These are phyloP conservation scores for Cryomyces minteri DNA, from an alignment of 495 filamentous ascomycete species.

Conservation along the genomic window DNA sequence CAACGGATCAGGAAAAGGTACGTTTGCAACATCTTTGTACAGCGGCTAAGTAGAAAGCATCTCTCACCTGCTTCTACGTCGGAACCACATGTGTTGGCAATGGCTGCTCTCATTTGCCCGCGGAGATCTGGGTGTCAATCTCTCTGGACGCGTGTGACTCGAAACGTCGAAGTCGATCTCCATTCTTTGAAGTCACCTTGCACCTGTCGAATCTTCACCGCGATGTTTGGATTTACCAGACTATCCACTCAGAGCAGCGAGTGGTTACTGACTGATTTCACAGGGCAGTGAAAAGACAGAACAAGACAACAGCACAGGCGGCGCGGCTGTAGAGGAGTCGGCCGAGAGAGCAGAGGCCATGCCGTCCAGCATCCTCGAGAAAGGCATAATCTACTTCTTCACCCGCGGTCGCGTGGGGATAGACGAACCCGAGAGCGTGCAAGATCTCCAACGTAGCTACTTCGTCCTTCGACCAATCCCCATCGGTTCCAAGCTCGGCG, in stretches of 20 bases:
- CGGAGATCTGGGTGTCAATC: too few species aligned
- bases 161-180: too few species aligned
- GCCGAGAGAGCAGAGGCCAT: constrained; percentile 31
- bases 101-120: too few species aligned
- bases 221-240: constrained; percentile 2
- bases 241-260: background rate
- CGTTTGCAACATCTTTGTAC: background rate
- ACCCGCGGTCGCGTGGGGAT: constrained; percentile 58
- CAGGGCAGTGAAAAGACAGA: background rate
- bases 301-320: constrained; percentile 1
- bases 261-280: background rate
- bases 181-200: too few species aligned
- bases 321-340: constrained; percentile 15
- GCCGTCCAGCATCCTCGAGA: constrained; percentile 69
- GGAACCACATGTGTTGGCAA: too few species aligned
- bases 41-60: too few species aligned
- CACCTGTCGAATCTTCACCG: too few species aligned
- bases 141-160: too few species aligned
- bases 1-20: background rate
- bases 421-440: constrained; percentile 47
- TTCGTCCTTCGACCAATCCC: constrained; percentile 66
- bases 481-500: constrained; percentile 43
- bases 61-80: too few species aligned
- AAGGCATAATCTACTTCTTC: constrained; percentile 92
- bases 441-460: constrained; percentile 64